phyloP scores from a whole-genome alignment of 495 filamentous ascomycete genomes.

The Hamigera avellanea region DNA sequence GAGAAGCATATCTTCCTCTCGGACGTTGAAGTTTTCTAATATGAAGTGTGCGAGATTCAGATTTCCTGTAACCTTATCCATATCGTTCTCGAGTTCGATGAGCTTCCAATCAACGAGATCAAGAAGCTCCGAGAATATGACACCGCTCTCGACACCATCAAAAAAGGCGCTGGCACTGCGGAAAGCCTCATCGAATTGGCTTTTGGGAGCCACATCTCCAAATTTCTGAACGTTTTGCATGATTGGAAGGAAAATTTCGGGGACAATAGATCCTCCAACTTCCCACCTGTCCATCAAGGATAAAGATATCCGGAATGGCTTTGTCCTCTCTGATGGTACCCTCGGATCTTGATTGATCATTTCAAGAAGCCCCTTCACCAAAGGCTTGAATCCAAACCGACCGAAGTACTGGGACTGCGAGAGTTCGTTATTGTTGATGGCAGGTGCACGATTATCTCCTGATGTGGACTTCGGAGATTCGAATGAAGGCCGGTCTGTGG shows the following conservation, averaged over 20 bases:
- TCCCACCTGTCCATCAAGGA: slow-evolving; percentile 98
- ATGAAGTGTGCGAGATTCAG: slow-evolving; percentile 73
- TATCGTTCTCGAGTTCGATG: slow-evolving; percentile 21
- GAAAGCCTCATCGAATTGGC: slow-evolving; percentile 74
- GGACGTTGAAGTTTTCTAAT: slow-evolving; percentile 78
- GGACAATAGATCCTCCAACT: slow-evolving; percentile 79
- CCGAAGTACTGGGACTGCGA: slow-evolving; percentile 61
- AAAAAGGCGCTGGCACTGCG: slow-evolving; percentile 92
- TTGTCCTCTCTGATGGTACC: slow-evolving; percentile 59
- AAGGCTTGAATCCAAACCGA: slow-evolving; percentile 57
- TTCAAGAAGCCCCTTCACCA: slow-evolving; percentile 62
- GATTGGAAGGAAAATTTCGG: slow-evolving; percentile 78
- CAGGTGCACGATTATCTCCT: slow-evolving; percentile 32
- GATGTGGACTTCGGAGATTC: slow-evolving; percentile 38
- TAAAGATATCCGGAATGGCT: slow-evolving; percentile 80
- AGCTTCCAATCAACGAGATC: slow-evolving; percentile 27
- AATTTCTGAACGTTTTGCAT: slow-evolving; percentile 66
- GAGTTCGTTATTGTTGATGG: slow-evolving; percentile 28
- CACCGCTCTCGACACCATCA: slow-evolving; percentile 84
- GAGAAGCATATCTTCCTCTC: slow-evolving; percentile 90
- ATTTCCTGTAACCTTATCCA: slow-evolving; percentile 32
- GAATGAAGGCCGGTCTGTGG: slow-evolving; percentile 23
- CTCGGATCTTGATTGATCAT: slow-evolving; percentile 52
- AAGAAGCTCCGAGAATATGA: slow-evolving; percentile 83
- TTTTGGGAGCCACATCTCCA: slow-evolving; percentile 44